Conservation (phyloP, 306 rosid genomes). For the Pyrus pyrifolia region DNA sequence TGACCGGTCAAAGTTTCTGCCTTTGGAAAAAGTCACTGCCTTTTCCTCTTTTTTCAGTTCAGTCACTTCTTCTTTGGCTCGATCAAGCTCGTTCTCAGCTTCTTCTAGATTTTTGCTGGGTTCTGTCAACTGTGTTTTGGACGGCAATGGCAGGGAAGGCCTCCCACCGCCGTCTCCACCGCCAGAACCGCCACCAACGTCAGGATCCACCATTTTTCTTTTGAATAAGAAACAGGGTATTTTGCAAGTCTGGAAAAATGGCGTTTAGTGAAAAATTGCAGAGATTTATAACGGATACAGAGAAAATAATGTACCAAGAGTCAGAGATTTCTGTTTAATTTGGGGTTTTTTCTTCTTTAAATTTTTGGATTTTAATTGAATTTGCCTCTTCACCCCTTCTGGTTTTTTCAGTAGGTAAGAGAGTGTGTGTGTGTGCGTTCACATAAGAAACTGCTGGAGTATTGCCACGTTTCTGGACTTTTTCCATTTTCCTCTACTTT, state of each 20-base stretch:
- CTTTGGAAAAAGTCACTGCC: background rate
- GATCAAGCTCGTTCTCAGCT: background rate
- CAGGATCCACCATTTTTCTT: constrained; percentile 20
- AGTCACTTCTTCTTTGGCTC: background rate
- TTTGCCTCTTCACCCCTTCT: background rate
- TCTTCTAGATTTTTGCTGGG: background rate
- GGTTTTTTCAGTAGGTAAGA: background rate
- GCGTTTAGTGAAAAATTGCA: background rate
- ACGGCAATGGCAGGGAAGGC: background rate
- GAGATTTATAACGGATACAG: background rate
- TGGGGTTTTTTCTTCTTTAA: background rate
- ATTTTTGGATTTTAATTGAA: background rate
- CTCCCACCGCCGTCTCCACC: background rate
- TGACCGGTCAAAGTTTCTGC: constrained; percentile 15
- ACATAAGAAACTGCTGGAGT: background rate
- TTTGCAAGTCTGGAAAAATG: background rate
- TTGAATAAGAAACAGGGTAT: background rate
- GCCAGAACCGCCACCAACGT: constrained; percentile 12
- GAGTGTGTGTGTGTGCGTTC: background rate
- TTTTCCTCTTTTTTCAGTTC: background rate
- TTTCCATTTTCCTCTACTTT: constrained; percentile 10
- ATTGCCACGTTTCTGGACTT: constrained; percentile 31
- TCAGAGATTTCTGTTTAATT: background rate
- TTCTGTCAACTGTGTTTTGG: background rate
- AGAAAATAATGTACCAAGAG: background rate